Percentiles rank a stretch among this genome's conserved stretches.
Conservation (phyloP, 2,329 filamentous ascomycete species). For the Trichoderma atroviride region DNA sequence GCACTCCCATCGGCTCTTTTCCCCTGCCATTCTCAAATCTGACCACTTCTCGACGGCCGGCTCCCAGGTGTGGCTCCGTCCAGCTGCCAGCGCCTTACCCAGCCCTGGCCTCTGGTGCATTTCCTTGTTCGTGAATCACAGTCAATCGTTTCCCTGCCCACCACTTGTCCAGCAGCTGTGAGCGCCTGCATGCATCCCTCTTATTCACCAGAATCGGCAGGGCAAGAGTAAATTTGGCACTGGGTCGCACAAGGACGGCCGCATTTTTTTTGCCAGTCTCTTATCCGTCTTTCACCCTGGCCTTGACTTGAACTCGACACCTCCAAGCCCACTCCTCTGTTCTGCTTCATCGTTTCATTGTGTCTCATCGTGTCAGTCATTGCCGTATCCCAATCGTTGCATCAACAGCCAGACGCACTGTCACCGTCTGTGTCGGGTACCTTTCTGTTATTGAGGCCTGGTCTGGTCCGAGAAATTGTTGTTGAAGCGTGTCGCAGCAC, state of each 20-base stretch:
- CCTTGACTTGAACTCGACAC: background rate
- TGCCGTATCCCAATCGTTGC: background rate
- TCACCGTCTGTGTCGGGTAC: background rate
- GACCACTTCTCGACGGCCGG: background rate
- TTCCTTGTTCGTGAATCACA: conserved; percentile 11
- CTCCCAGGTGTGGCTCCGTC: background rate
- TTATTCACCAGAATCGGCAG: conserved; percentile 1
- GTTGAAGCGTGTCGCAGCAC: background rate
- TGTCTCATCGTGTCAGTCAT: background rate
- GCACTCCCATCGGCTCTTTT: background rate
- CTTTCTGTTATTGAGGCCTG: conserved; percentile 1
- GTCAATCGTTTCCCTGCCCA: conserved; percentile 10
- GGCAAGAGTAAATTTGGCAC: conserved; percentile 15
- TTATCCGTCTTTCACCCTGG: background rate
- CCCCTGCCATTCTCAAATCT: conserved; percentile 2
- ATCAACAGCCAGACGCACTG: conserved; percentile 4
- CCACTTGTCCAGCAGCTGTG: conserved; percentile 14
- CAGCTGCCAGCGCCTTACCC: background rate
- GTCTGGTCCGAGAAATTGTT: background rate
- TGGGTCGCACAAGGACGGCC: conserved; percentile 11
- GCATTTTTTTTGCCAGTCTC: conserved; percentile 2
- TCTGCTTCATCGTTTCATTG: background rate
- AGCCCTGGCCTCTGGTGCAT: background rate
- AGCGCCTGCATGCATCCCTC: conserved; percentile 15
- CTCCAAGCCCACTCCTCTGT: background rate